phyloP scores from a whole-genome alignment of 2,329 filamentous ascomycete species.

The Arthrobotrys conoides region DNA sequence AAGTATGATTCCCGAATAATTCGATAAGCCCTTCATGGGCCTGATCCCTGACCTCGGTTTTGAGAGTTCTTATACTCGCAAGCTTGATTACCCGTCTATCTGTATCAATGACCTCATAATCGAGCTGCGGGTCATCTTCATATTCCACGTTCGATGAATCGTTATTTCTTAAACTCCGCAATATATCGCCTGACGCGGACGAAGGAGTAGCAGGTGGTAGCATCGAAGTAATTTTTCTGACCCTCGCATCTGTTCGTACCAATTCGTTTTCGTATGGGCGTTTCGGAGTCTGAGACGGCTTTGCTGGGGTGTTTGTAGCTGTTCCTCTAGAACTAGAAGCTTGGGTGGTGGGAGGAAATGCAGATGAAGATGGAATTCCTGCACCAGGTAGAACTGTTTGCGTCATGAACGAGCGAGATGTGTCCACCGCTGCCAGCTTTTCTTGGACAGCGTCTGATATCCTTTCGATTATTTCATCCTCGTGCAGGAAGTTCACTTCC shows the following conservation, averaged over 20 bases:
- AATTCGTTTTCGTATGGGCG: slow-evolving; percentile 87
- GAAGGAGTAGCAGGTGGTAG: slow-evolving; percentile 74
- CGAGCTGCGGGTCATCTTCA: slow-evolving; percentile 62
- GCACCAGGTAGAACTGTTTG: slow-evolving; percentile 87
- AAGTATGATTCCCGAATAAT: slow-evolving; percentile 87
- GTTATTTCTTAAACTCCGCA: slow-evolving; percentile 64
- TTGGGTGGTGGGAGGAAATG: not conserved
- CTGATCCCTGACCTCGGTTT: slow-evolving; percentile 81
- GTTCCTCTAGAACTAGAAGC: slow-evolving; percentile 65
- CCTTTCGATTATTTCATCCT: slow-evolving; percentile 92
- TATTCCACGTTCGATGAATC: slow-evolving; percentile 60
- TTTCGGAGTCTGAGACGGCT: slow-evolving; percentile 66
- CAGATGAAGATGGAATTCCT: slow-evolving; percentile 65
- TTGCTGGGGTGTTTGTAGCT: slow-evolving; percentile 43
- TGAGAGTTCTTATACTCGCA: slow-evolving; percentile 86
- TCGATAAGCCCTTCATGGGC: slow-evolving; percentile 91
- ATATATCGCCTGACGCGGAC: slow-evolving; percentile 65
- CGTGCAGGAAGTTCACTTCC: slow-evolving; percentile 96
- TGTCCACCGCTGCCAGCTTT: slow-evolving; percentile 87
- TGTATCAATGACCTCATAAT: slow-evolving; percentile 79
- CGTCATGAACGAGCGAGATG: slow-evolving; percentile 92
- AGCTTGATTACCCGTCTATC: slow-evolving; percentile 68
- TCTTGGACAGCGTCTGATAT: slow-evolving; percentile 85
- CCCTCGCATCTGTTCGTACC: slow-evolving; percentile 87
- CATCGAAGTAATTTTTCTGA: slow-evolving; percentile 98